phyloP scores from a whole-genome alignment of 345 rosid species.

The Eutrema heterophyllum region DNA sequence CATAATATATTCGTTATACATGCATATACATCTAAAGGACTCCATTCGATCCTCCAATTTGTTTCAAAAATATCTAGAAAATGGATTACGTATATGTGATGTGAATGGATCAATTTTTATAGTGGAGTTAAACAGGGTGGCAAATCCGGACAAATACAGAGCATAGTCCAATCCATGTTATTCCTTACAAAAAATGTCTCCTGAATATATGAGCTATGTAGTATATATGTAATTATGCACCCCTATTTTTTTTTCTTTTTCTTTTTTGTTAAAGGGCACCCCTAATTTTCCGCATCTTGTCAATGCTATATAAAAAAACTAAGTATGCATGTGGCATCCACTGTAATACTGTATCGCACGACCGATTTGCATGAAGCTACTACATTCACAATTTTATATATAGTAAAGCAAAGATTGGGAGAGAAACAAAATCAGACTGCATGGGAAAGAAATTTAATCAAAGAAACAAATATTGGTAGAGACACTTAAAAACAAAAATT shows the following conservation, averaged over 20 bases:
- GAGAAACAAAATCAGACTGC: not conserved
- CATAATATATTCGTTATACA: not conserved
- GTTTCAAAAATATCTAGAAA: constrained; percentile 15
- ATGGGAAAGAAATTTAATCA: too few relatives aligned
- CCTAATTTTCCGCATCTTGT: not conserved
- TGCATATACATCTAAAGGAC: not conserved
- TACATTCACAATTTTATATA: not conserved
- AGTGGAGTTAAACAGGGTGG: constrained; percentile 15
- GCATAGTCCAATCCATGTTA: not conserved
- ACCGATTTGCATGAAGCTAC: not conserved
- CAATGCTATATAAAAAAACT: not conserved
- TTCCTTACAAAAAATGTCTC: not conserved
- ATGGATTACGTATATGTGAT: constrained; percentile 14
- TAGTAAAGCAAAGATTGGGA: not conserved
- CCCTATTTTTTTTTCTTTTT: too few relatives aligned
- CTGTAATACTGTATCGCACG: not conserved
- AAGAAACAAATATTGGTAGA: not conserved
- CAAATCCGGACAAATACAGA: not conserved
- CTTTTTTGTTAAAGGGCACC: too few relatives aligned
- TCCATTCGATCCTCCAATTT: not conserved
- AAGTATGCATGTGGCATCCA: not conserved
- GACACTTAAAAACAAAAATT: not conserved
- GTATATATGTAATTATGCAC: not conserved
- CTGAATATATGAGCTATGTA: not conserved
- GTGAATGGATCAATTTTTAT: constrained; percentile 2